Evolutionary conservation across 2,329 filamentous ascomycete genomes (phyloP).

Genomic region (Colletotrichum magnum): DNA sequence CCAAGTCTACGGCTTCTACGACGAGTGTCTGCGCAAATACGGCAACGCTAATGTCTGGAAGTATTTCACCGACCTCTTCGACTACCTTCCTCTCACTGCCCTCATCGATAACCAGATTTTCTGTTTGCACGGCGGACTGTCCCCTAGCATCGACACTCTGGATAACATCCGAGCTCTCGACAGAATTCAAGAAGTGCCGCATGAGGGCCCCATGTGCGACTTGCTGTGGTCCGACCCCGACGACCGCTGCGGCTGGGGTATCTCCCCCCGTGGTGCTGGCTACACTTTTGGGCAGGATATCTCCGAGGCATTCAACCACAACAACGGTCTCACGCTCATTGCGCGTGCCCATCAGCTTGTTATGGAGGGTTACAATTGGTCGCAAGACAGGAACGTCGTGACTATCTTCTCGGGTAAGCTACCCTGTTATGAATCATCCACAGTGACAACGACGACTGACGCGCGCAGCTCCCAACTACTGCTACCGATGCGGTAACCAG

Average conservation of each 20-base stretch:
- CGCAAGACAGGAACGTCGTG: conserved; percentile 96
- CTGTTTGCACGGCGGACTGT: conserved; percentile 96
- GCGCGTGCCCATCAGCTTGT: conserved; percentile 97
- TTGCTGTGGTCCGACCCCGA: conserved; percentile 98
- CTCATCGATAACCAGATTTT: conserved; percentile 99
- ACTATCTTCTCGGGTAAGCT: conserved; percentile 94
- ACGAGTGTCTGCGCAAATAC: conserved; percentile 98
- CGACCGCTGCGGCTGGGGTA: conserved; percentile 95
- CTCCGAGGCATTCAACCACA: conserved; percentile 98
- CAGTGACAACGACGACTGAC: conserved; percentile 43
- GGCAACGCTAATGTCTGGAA: conserved; percentile 99
- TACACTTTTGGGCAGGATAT: conserved; percentile 98
- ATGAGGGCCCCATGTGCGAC: conserved; percentile 98
- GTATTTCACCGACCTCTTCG: conserved; percentile 98
- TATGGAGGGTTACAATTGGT: conserved; percentile 99
- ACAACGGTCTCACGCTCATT: conserved; percentile 96
- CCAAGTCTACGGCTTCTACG: conserved; percentile 99
- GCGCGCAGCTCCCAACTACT: conserved; percentile 85
- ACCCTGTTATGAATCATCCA: not conserved
- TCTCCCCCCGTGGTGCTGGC: conserved; percentile 92
- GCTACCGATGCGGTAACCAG: conserved; percentile 98
- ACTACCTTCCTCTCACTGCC: conserved; percentile 96
- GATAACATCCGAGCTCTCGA: conserved; percentile 97
- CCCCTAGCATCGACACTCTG: conserved; percentile 94
- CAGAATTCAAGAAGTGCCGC: conserved; percentile 97